These are phyloP conservation scores for Phellopilus nigrolimitatus DNA, from an alignment of 1,284 basidiomycete genomes.

Conservation along the genomic window DNA sequence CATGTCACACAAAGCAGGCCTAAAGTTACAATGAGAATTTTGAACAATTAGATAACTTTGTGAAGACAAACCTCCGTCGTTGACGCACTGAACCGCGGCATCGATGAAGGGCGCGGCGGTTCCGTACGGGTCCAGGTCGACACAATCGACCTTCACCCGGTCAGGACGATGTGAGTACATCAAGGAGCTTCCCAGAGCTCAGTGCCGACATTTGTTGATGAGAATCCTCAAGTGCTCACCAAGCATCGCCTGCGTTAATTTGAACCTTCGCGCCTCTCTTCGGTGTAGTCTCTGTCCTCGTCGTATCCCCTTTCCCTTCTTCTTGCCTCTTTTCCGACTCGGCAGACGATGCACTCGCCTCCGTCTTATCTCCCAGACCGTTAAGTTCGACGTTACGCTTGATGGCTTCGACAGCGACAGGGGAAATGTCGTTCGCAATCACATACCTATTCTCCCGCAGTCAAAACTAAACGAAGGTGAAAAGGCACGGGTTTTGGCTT, in stretches of 20 bases:
- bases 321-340: constrained; percentile 21
- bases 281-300: constrained; percentile 12
- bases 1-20: constrained; percentile 95
- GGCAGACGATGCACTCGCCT: too few relatives aligned
- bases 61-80: constrained; percentile 70
- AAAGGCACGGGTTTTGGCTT: constrained; percentile 21
- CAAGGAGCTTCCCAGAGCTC: constrained; percentile 50
- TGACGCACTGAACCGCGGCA: constrained; percentile 88
- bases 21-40: constrained; percentile 28
- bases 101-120: constrained; percentile 97
- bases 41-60: not conserved
- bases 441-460: constrained; percentile 51
- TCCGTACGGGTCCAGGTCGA: constrained; percentile 97
- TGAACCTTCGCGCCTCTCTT: constrained; percentile 53
- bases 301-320: constrained; percentile 23
- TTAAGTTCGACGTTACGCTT: constrained; percentile 88
- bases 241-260: constrained; percentile 91
- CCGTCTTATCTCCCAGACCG: constrained; percentile 50
- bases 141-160: constrained; percentile 79
- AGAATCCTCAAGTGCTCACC: constrained; percentile 42
- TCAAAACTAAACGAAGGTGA: constrained; percentile 8
- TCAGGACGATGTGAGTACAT: constrained; percentile 88
- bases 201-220: not conserved
- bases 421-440: constrained; percentile 90
- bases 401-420: constrained; percentile 84